Base-by-base conservation (phyloP, 1,139 yeast species). In the Yamadazyma pseudoaaseri region DNA sequence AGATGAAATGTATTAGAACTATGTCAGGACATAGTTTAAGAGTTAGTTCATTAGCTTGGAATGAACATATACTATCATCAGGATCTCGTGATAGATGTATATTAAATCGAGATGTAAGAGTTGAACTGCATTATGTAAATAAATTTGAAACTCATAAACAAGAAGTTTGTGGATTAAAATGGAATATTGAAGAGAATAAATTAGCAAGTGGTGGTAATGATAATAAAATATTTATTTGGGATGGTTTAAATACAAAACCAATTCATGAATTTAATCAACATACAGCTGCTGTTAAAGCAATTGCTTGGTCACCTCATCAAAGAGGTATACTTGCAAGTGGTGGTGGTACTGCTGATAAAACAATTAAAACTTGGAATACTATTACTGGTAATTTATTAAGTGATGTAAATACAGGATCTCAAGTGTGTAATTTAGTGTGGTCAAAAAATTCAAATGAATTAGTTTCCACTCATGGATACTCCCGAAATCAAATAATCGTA, bases 291-390 rank as follows among this genome's bases (percentile, higher is more conserved):
- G 95, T 92, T 5, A 92, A 90, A 59, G 98, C 97, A 1, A 75
- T 92, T 35, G 86, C 96, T 1, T 92, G 99, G 99, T 86, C 95
- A 1, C 97, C 98, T 0, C 97, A 92, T 54, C 96, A 87, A 53
- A 69, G 97, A 38, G 97, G 97, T 0, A 73, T 90, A 3, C 61
- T 92, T 35, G 97, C 97, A 0, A 79, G 94, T 2, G 99, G 98
- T 5, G 99, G 98, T 16, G 99, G 99, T 16, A 89, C 97, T 0
- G 94, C 95, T 1, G 99, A 92, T 58, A 79, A 92, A 38, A 76
- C 84, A 20, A 82, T 94, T 48, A 85, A 92, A 56, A 81, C 90
- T 16, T 92, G 98, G 98, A 90, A 89, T 56, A 86, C 96, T 0
- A 61, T 81, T 31, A 86, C 86, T 6, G 97, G 97, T 0, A 59